Evolutionary conservation across 345 rosid genomes (phyloP).

Genomic region (Arabidopsis thaliana): DNA sequence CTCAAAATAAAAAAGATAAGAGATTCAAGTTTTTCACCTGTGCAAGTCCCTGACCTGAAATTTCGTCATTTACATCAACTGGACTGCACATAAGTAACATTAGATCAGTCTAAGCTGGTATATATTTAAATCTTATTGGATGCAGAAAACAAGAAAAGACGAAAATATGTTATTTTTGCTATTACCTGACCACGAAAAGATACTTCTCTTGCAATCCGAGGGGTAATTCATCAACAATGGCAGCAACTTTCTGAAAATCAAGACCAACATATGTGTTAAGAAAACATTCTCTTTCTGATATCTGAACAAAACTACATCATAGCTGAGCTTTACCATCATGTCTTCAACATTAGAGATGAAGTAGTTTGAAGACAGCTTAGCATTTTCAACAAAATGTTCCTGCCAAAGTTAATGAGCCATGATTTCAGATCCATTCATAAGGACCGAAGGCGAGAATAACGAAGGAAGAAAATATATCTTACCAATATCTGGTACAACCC

Average conservation of each 20-base stretch:
- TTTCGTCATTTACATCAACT: constrained; percentile 71
- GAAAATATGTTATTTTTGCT: constrained; percentile 10
- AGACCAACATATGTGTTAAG: not conserved
- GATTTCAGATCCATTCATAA: constrained; percentile 26
- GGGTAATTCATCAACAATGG: constrained; percentile 77
- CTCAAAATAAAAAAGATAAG: not conserved
- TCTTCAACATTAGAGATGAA: constrained; percentile 83
- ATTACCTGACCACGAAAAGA: constrained; percentile 84
- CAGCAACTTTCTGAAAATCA: constrained; percentile 70
- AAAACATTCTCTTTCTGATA: not conserved
- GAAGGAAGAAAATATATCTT: constrained; percentile 1
- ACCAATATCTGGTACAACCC: constrained; percentile 76
- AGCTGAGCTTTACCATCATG: constrained; percentile 57
- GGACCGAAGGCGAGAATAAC: not conserved
- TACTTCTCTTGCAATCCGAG: constrained; percentile 75
- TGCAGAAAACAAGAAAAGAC: constrained; percentile 6
- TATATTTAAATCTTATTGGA: constrained; percentile 1
- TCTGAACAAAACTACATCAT: constrained; percentile 22
- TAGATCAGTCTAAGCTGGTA: constrained; percentile 26
- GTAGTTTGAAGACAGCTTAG: constrained; percentile 80
- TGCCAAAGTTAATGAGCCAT: constrained; percentile 44
- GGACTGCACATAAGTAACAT: constrained; percentile 65
- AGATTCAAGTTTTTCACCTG: constrained; percentile 57
- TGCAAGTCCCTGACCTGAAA: constrained; percentile 77
- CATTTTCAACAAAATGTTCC: constrained; percentile 86